Conservation (phyloP, 208 protist species). For the Trypanosoma theileri region DNA sequence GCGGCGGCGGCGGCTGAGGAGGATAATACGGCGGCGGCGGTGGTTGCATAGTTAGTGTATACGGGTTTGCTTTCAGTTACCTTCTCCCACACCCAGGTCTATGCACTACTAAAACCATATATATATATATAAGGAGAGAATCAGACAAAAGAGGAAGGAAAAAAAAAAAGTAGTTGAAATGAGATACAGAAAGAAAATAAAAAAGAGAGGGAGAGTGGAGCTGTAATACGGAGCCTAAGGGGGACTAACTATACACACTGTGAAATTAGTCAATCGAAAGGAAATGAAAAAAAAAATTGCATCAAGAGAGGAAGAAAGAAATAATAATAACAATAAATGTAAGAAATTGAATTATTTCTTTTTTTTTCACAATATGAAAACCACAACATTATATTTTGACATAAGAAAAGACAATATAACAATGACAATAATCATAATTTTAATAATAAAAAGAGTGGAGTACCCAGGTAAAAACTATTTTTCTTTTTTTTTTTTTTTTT, state of each 20-base stretch:
- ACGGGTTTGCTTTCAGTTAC: no score
- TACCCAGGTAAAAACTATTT: background rate
- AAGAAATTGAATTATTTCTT: background rate
- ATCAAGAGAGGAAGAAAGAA: slow-evolving; percentile 11
- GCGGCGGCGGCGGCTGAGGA: no score
- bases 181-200: no score
- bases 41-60: no score
- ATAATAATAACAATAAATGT: slow-evolving; percentile 22
- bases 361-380: no score
- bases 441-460: background rate
- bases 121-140: background rate
- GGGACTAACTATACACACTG: background rate
- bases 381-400: no score
- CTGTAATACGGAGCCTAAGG: no score
- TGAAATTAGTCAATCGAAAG: slow-evolving; percentile 1
- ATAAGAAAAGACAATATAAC: background rate
- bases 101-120: background rate
- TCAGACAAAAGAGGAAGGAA: background rate
- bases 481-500: no score
- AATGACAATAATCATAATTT: slow-evolving; percentile 5
- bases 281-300: background rate
- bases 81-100: no score
- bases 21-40: no score
- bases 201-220: no score
- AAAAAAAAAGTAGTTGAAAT: background rate